Conservation (phyloP, 2,329 filamentous ascomycete species). For the Passalora sequoiae region DNA sequence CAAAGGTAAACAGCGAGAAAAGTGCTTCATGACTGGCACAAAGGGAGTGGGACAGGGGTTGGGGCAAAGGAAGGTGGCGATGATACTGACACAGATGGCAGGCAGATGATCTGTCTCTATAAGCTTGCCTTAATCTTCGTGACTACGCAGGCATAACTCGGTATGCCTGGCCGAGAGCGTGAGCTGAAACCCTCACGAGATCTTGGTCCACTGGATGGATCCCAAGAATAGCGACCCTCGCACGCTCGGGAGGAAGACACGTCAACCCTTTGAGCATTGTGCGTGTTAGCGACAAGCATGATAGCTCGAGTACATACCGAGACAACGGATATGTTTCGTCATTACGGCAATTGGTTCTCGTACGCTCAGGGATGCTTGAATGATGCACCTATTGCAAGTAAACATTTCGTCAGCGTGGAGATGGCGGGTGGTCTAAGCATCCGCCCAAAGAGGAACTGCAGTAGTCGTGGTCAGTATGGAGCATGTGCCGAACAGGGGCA, state of each 20-base stretch:
- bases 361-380: not conserved
- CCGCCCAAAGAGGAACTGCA: not conserved
- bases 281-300: not conserved
- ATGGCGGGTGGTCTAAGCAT: not conserved
- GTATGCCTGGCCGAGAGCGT: not conserved
- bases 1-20: not conserved
- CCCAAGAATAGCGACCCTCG: conserved; percentile 1
- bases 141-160: not conserved
- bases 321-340: not conserved
- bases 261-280: conserved; percentile 1
- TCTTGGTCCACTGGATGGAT: conserved; percentile 5
- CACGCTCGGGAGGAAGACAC: not conserved
- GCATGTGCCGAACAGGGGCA: not conserved
- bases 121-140: not conserved
- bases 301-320: not conserved
- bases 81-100: not conserved
- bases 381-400: not conserved
- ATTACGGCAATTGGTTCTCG: not conserved
- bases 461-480: not conserved
- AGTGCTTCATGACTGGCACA: not conserved
- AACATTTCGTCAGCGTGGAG: conserved; percentile 1
- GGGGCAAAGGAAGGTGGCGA: conserved; percentile 1
- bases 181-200: not conserved
- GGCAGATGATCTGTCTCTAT: not conserved
- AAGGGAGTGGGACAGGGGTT: not conserved